Evolutionary conservation across 805 yeast species (phyloP).

Genomic region (Yarrowia sp.): DNA sequence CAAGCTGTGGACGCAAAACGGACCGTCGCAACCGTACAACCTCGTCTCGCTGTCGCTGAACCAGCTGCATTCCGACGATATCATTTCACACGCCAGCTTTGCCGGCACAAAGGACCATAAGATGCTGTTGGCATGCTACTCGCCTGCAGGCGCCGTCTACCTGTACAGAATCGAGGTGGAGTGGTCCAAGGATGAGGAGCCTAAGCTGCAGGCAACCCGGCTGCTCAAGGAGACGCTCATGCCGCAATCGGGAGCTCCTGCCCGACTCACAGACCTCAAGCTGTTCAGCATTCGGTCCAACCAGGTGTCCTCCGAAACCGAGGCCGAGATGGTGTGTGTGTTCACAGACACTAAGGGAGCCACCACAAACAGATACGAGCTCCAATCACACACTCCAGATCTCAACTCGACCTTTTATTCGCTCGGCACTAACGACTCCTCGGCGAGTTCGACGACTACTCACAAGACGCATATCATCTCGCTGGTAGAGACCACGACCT

Average conservation of each 20-base stretch:
- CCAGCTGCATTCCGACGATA: constrained; percentile 31
- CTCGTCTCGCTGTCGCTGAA: constrained; percentile 32
- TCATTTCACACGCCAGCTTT: constrained; percentile 35
- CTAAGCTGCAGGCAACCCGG: constrained; percentile 2
- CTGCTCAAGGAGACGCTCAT: constrained; percentile 25
- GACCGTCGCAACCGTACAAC: constrained; percentile 26
- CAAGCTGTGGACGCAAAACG: constrained; percentile 13
- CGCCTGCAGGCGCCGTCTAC: constrained; percentile 31
- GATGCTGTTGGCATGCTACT: constrained; percentile 37
- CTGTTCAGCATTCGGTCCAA: constrained; percentile 23
- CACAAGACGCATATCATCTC: constrained; percentile 11
- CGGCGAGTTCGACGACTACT: background rate
- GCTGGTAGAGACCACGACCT: constrained; percentile 9
- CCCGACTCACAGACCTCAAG: constrained; percentile 20
- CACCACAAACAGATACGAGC: constrained; percentile 7
- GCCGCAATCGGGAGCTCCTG: constrained; percentile 14
- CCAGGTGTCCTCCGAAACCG: constrained; percentile 27
- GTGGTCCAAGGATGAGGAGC: constrained; percentile 33
- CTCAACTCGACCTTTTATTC: constrained; percentile 22
- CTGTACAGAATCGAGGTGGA: constrained; percentile 36
- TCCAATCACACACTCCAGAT: constrained; percentile 20
- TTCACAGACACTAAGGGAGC: constrained; percentile 27
- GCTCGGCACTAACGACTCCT: background rate
- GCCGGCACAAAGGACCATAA: constrained; percentile 34
- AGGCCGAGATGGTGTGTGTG: constrained; percentile 16